Conservation (phyloP, 2,329 filamentous ascomycete genomes). For the Sphaerulina vaccinii region DNA sequence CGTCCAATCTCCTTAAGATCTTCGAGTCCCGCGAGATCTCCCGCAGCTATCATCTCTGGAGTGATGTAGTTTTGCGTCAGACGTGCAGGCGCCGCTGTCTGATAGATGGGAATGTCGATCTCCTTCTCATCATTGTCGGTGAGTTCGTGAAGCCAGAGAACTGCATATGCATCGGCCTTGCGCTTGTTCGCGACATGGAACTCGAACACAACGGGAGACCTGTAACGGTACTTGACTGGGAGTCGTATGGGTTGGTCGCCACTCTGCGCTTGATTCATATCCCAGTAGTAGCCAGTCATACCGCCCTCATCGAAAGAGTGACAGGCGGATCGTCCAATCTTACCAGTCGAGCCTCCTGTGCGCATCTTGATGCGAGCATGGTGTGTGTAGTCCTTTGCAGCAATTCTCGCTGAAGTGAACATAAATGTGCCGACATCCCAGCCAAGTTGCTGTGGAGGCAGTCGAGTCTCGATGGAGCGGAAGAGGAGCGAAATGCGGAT, state of each 20-base stretch:
- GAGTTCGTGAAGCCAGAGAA: conserved; percentile 83
- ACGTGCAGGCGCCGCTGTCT: conserved; percentile 69
- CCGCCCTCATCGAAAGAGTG: conserved; percentile 58
- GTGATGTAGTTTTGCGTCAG: conserved; percentile 92
- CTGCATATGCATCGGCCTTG: conserved; percentile 70
- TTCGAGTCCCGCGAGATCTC: conserved; percentile 66
- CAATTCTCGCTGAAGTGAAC: conserved; percentile 71
- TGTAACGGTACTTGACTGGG: conserved; percentile 86
- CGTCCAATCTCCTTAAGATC: conserved; percentile 78
- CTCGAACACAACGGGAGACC: conserved; percentile 86
- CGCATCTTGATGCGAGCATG: conserved; percentile 70
- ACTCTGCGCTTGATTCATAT: conserved; percentile 42
- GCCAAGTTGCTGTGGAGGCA: conserved; percentile 82
- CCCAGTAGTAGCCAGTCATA: conserved; percentile 54
- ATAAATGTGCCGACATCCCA: conserved; percentile 97
- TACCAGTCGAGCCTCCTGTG: conserved; percentile 79
- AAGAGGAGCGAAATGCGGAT: conserved; percentile 86
- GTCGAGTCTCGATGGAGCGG: conserved; percentile 79
- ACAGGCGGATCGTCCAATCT: conserved; percentile 64
- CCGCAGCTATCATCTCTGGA: conserved; percentile 65
- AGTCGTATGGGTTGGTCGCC: conserved; percentile 61
- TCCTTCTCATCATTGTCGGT: conserved; percentile 73
- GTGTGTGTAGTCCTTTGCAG: conserved; percentile 61
- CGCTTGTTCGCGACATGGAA: conserved; percentile 71
- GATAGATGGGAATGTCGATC: conserved; percentile 89